Base-by-base conservation (phyloP, 495 filamentous ascomycete genomes). In the Hypoxylon crocopeplum region DNA sequence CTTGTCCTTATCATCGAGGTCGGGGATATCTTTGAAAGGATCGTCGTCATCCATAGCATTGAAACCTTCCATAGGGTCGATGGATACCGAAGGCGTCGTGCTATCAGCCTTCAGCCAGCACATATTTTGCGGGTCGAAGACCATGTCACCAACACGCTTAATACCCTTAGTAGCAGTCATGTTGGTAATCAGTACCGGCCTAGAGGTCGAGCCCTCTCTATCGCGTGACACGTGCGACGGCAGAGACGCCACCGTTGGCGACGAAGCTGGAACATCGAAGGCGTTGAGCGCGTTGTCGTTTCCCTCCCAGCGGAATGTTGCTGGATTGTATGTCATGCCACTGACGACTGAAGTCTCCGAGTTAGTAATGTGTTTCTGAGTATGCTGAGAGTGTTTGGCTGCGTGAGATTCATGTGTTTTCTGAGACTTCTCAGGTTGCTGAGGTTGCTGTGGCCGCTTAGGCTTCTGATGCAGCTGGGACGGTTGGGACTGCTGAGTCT, bases 71-170 rank as follows among this genome's bases (percentile, higher is more conserved):
- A 88, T 75, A 2, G 78, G 74, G 48, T 81, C 80, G 8, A 77
- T 72, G 12, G 77, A 66, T 20, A 75, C 71, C 24, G 70, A 54
- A 49, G 62, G 37, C 30, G 73, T 74, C 11, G 70, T 68, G 1
- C 79, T 75, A 2, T 76, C 82, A 20, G 89, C 76, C 68, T 92
- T 94, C 24, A 96, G 81, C 93, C 93, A 97, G 71, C 90, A 91
- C 93, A 97, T 98, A 47, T 88, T 90, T 47, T 87, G 86, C 5
- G 95, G 95, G 73, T 98, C 94, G 71, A 98, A 98, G 19, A 98
- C 87, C 94, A 98, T 98, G 61, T 89, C 90, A 17, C 91, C 88
- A 52, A 95, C 91, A 21, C 96, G 88, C 74, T 97, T 93, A 10
- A 96, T 89, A 55, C 89, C 92, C 60, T 85, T 82, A 47, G 80